Evolutionary conservation across 805 yeast genomes (phyloP).

Genomic region (Cyberlindnera petersonii): DNA sequence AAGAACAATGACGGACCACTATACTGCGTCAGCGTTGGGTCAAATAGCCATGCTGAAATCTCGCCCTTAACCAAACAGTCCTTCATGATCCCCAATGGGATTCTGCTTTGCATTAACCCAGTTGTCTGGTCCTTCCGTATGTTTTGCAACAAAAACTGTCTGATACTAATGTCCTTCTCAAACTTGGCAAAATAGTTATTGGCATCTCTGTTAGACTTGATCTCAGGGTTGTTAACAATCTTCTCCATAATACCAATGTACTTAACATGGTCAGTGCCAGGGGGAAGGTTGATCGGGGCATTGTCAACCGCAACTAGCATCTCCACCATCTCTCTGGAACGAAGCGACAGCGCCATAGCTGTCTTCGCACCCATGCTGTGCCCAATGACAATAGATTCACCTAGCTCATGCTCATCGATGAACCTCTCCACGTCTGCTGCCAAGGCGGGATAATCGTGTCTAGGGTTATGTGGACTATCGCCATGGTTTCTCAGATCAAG

Average conservation of each 20-base stretch:
- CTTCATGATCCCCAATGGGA: conserved; percentile 71
- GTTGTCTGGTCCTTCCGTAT: conserved; percentile 41
- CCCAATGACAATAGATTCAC: conserved; percentile 62
- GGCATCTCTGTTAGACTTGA: conserved; percentile 60
- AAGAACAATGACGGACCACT: conserved; percentile 73
- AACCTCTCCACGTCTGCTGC: conserved; percentile 84
- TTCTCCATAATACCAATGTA: conserved; percentile 62
- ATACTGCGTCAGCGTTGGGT: conserved; percentile 50
- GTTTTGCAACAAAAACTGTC: conserved; percentile 78
- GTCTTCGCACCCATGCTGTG: conserved; percentile 95
- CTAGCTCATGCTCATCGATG: conserved; percentile 36
- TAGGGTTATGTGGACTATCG: conserved; percentile 68
- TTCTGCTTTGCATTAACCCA: conserved; percentile 32
- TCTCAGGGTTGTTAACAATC: conserved; percentile 45
- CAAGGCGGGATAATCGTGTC: conserved; percentile 76
- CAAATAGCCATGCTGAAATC: conserved; percentile 76
- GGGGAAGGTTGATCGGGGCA: conserved; percentile 71
- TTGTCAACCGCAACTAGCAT: conserved; percentile 80
- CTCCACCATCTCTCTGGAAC: conserved; percentile 57
- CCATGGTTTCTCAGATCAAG: conserved; percentile 90
- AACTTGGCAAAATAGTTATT: conserved; percentile 57
- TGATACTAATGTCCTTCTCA: conserved; percentile 55
- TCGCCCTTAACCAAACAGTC: conserved; percentile 60
- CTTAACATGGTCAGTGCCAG: conserved; percentile 55
- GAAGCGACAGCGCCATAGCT: conserved; percentile 80